phyloP scores from a whole-genome alignment of 2,329 filamentous ascomycete species.

The Colletotrichum cuscutae region DNA sequence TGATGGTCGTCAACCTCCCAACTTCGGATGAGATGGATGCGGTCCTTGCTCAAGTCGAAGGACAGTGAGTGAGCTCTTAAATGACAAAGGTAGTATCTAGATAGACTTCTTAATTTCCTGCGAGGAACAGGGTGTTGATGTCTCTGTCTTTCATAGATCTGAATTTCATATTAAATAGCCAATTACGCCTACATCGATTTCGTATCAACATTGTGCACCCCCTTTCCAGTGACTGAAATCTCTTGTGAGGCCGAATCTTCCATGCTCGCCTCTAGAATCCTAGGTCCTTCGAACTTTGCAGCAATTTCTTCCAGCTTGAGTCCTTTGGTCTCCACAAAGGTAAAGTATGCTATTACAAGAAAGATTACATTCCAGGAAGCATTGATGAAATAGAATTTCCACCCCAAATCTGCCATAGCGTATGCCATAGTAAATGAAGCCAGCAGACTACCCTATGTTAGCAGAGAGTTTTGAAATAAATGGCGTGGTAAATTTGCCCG shows the following conservation, averaged over 20 bases:
- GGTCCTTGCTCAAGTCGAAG: neutral
- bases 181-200: neutral
- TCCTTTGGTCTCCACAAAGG: slow-evolving; percentile 44
- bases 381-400: slow-evolving; percentile 46
- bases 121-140: neutral
- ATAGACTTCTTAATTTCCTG: neutral
- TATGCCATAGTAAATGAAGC: slow-evolving; percentile 43
- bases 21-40: neutral
- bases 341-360: slow-evolving; percentile 40
- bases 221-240: neutral
- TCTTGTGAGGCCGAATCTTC: neutral
- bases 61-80: neutral
- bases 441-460: slow-evolving; percentile 35
- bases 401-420: slow-evolving; percentile 42
- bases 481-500: slow-evolving; percentile 37
- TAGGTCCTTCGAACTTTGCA: slow-evolving; percentile 39
- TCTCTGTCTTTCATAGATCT: neutral
- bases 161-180: neutral
- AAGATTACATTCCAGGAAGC: slow-evolving; percentile 42
- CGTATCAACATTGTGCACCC: neutral
- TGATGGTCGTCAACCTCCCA: slow-evolving; percentile 11
- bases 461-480: neutral
- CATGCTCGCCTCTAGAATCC: neutral
- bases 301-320: slow-evolving; percentile 43
- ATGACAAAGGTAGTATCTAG: neutral